Base-by-base conservation (phyloP, 371 early-diverging fungal genomes). In the Apophysomyces sp. region DNA sequence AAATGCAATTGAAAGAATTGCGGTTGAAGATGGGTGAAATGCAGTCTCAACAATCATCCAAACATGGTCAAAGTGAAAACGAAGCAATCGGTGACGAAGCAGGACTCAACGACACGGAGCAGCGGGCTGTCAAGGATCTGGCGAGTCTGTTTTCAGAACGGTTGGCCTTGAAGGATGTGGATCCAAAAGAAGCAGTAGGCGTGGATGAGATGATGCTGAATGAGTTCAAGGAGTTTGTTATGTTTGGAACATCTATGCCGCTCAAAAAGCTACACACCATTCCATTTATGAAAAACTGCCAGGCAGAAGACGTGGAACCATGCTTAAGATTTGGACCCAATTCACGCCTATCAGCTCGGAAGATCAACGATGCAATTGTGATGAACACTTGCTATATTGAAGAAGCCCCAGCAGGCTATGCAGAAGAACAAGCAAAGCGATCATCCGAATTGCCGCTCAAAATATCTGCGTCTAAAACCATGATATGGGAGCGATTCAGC, bases 311-410 rank as follows among this genome's bases (percentile, higher is more conserved):
- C 65, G 87, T 96, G 2, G 90, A 89, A 62, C 92, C 95, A 3
- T 94, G 95, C 68, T 81, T 97, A 58, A 84, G 94, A 26, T 95
- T 96, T 67, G 95, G 96, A 21, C 85, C 90, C 31, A 89, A 84
- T 40, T 89, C 95, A 15, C 87, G 94, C 28, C 85, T 94, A 8
- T 90, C 93, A 18, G 88, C 94, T 16, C 84, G 87, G 36, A 92
- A 90, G 66, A 81, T 96, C 31, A 81, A 91, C n/a, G 96, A 96
- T 58, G 93, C 95, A 30, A 93, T 96, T 57, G 82, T 87, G 13
- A 76, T 87, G 58, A 93, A 94, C 68, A 90, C 89, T 9, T 85
- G 89, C 52, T 89, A 82, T 57, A 86, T 92, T 55, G 90, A 90
- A 68, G 87, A 86, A 58, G 82, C 90, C 0, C 84, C 87, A 3